Evolutionary conservation across 2,329 filamentous ascomycete species (phyloP), one percentile per base, ranked within the genome.

Genomic region (Fusarium sp.): DNA sequence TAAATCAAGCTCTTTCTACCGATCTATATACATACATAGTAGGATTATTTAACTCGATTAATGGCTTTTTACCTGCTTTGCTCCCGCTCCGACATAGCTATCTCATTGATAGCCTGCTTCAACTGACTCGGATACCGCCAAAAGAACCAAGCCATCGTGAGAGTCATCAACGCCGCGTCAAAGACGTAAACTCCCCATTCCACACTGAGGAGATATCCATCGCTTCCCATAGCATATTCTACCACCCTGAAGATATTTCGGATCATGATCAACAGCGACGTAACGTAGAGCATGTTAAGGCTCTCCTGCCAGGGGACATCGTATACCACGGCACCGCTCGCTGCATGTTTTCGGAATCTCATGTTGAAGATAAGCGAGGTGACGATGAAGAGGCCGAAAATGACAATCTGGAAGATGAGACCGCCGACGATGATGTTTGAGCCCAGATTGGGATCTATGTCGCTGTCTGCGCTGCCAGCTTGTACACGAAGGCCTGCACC

Each of bases 401-500:
- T 82, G 23, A 86, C 36, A 13, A 90, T 81, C 69, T 91, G 88
- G n/a, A 90, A 74, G 16, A 86, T 76, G 6, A 91, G 77, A 4
- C 88, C 88, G 6, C 72, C 83, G 8, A 90, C 76, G 23, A 90
- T 83, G 58, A 90, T 77, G 18, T 83, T 80, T 51, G 83, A 76
- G 9, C 85, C 85, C 2, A 77, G 68, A 18, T 82, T 75, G 61
- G 68, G 60, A 40, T 66, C 47, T 9, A 30, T 51, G 15, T 65
- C 43, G 40, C 46, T 50, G 47, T 60, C 68, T 41, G 51, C 64
- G 37, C 76, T 73, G 78, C 48, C 48, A 8, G 48, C 48, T 4
- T 52, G 48, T 2, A 52, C 48, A 28, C 48, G 48, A 7, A 52
- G 43, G 6, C 76, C 79, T 18, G 74, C 78, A 6, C 76, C 78